Base-by-base conservation (phyloP, 768 basidiomycete species). In the Termitomyces sp. region DNA sequence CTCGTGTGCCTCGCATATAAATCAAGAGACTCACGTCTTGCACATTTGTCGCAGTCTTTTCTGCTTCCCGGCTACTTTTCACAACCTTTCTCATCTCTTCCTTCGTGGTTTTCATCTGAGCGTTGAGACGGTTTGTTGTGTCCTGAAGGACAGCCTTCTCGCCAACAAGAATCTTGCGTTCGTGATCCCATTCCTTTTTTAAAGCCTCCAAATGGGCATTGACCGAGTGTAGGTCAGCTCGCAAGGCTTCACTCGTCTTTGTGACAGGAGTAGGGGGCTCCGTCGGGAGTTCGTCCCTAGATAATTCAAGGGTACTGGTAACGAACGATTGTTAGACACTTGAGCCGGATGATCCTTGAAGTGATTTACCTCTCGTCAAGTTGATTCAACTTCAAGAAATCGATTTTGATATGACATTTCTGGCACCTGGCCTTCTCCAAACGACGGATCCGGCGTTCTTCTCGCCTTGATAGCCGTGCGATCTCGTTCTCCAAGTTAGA, bases 71-170 rank as follows among this genome's bases (percentile, higher is more conserved):
- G 58, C 79, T 84, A 28, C 67, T 77, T 60, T 88, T 83, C 21
- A 73, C 71, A 19, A 73, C 79, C 59, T 75, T 81, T 66, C 73
- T 79, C 1, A 71, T 75, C 57, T 87, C 84, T 51, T 81, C 80
- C 67, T 84, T 83, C 6, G 77, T 80, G 46, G 68, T 75, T 42
- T 76, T 81, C 28, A 88, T 74, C 66, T 91, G 78, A 21, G 68
- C 69, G 63, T 86, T 82, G 63, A 93, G 75, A 7, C 84, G 82
- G 58, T 80, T 83, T 0, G 89, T 79, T 7, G 85, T 78, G 59
- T 90, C 83, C 63, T 89, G 85, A 33, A 94, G 79, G 43, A 82
- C 79, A 2, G 81, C 84, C 50, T 86, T 90, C 69, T 93, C 87
- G 48, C 80, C 86, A 28, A 86, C 64, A 14, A 91, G 73, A 53